These are phyloP conservation scores for Coccomyxa subellipsoidea DNA, from an alignment of 163 green algal species.

Conservation along the genomic window DNA sequence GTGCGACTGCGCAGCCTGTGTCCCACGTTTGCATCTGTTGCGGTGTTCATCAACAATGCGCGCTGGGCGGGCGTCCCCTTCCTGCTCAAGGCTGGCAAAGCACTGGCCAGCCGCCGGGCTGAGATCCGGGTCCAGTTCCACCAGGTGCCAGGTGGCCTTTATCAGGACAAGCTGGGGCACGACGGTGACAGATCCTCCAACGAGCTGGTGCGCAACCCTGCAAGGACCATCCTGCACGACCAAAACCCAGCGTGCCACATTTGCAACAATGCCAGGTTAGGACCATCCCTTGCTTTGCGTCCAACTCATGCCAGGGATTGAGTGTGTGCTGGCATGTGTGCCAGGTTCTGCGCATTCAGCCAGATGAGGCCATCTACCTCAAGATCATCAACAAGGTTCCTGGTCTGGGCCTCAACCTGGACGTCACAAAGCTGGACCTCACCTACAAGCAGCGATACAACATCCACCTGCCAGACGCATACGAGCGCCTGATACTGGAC, in stretches of 20 bases:
- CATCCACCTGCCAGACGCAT: slow-evolving; percentile 81
- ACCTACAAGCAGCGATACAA: slow-evolving; percentile 77
- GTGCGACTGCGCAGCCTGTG: slow-evolving; percentile 84
- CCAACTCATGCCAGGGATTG: too few species aligned
- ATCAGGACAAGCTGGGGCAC: slow-evolving; percentile 73
- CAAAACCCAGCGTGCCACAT: too few species aligned
- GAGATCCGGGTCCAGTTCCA: slow-evolving; percentile 90
- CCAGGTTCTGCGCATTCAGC: slow-evolving; percentile 87
- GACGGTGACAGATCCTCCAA: slow-evolving; percentile 86
- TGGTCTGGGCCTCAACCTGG: slow-evolving; percentile 88
- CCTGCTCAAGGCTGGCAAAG: slow-evolving; percentile 96
- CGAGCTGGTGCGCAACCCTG: slow-evolving; percentile 69
- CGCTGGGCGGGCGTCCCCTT: slow-evolving; percentile 92
- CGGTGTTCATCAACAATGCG: slow-evolving; percentile 87
- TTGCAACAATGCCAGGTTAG: too few species aligned
- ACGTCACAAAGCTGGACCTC: slow-evolving; percentile 91
- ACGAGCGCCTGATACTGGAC: slow-evolving; percentile 98
- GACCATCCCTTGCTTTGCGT: too few species aligned
- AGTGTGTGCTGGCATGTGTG: too few species aligned
- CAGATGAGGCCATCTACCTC: slow-evolving; percentile 94
- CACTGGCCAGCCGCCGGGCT: slow-evolving; percentile 81
- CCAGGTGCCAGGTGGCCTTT: slow-evolving; percentile 96
- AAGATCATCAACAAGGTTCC: slow-evolving; percentile 99
- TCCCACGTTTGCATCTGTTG: slow-evolving; percentile 79
- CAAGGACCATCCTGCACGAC: too few species aligned